Conservation (phyloP, 805 yeast genomes). For the Candida sphagnicola region DNA sequence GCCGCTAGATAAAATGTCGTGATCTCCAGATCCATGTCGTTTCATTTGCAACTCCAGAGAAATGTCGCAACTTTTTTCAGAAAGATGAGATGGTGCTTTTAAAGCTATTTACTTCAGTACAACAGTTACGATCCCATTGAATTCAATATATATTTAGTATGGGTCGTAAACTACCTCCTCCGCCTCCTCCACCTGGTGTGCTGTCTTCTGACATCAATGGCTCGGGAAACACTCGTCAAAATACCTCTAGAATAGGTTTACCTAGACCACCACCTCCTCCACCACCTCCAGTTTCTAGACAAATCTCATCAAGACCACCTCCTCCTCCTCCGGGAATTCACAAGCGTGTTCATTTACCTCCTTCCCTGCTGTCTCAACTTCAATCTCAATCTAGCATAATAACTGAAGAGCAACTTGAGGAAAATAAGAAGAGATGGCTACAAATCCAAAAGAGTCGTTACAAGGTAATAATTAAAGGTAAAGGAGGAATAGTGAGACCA, state of each 20-base stretch:
- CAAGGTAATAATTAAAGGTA: constrained; percentile 20
- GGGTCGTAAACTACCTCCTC: constrained; percentile 21
- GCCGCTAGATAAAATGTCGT: too few species aligned
- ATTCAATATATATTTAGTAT: constrained; percentile 1
- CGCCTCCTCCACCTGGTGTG: constrained; percentile 34
- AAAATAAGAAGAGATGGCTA: constrained; percentile 56
- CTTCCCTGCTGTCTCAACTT: too few species aligned
- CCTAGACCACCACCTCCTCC: constrained; percentile 9
- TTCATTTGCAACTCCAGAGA: not conserved
- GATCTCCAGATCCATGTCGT: not conserved
- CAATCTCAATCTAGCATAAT: too few species aligned
- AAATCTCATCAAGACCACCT: constrained; percentile 16
- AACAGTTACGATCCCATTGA: not conserved
- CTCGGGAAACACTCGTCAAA: not conserved
- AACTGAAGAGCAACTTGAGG: constrained; percentile 27
- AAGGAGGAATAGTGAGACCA: constrained; percentile 50
- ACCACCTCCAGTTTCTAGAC: constrained; percentile 30
- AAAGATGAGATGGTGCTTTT: not conserved
- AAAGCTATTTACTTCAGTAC: not conserved
- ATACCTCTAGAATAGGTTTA: constrained; percentile 1
- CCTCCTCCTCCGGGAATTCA: constrained; percentile 16
- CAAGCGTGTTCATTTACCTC: constrained; percentile 9
- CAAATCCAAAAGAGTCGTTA: constrained; percentile 58
- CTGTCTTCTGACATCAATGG: not conserved
- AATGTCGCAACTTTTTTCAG: not conserved